Evolutionary conservation across 345 rosid species (phyloP), one percentile per base, ranked within the genome.

Genomic region (Trapa bicornis): DNA sequence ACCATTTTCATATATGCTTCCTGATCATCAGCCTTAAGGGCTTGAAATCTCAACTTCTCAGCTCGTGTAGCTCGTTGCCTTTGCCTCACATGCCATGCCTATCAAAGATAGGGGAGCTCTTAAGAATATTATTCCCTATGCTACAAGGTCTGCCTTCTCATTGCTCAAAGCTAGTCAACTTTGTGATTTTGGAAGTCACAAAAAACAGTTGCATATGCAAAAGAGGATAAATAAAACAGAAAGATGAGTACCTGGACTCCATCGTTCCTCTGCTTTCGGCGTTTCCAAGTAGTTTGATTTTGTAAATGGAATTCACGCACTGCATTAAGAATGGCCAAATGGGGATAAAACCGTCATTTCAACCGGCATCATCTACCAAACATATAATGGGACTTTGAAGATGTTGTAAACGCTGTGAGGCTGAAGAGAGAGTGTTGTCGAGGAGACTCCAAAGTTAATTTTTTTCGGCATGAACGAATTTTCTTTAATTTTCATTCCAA

Each of bases 41-140:
- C 99, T 80, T 87, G 91, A 75, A 95, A 79, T 77, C 97, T 89
- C 77, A 95, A 73, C 76, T 91, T 95, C 83, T 95, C 99, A 68
- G 97, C 97, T 57, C 99, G 86, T 39, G 96, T 91, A 39, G 96
- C 96, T 67, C 99, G 97, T 66, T 95, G 99, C 77, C 97, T 84
- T 84, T 95, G 99, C 79, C 90, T 87, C 76, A 96, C 97, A 87
- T 95, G 99, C 99, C 99, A 95, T 12, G 91, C 91, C 99, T 94
- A 78, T 74, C 42, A 33, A 54, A 33, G 37, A 32, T 35, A 58
- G 33, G 16, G 5, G 63, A 58, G 0, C 3, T 58, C 37, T 45
- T 58, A 32, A 58, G 63, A 58, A 32, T 32, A 32, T 58, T 54
- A 8, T 57, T 29, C 3, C 37, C 37, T 35, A 58, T 11, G 4